These are phyloP conservation scores for Starmerella apis DNA, from an alignment of 805 yeast genomes.

Conservation along the genomic window DNA sequence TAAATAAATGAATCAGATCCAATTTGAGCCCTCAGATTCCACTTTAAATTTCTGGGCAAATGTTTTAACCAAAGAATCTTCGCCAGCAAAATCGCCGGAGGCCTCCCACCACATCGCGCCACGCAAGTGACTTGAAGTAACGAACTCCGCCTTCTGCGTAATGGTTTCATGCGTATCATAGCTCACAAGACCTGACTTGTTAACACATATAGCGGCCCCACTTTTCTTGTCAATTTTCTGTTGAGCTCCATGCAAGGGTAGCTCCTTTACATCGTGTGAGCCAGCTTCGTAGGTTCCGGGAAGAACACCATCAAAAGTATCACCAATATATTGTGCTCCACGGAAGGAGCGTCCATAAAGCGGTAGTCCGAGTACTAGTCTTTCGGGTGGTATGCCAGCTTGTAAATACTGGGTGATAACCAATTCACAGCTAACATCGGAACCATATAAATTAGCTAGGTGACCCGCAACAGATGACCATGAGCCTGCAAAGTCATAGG, in stretches of 20 bases:
- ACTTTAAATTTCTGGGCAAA: neutral
- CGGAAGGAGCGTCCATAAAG: constrained; percentile 59
- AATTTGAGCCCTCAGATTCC: neutral
- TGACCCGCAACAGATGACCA: constrained; percentile 57
- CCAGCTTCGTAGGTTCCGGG: constrained; percentile 37
- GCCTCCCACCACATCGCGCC: constrained; percentile 98
- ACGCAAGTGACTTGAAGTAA: constrained; percentile 41
- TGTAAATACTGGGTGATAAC: constrained; percentile 40
- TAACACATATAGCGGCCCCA: constrained; percentile 46
- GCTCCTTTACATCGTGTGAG: constrained; percentile 46
- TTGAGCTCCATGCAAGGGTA: constrained; percentile 39
- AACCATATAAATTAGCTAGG: constrained; percentile 59
- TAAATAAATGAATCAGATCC: neutral
- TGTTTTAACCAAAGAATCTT: neutral
- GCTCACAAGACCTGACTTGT: constrained; percentile 37
- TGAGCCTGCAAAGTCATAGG: constrained; percentile 75
- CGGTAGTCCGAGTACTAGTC: constrained; percentile 77
- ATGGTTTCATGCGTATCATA: constrained; percentile 58
- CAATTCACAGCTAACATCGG: constrained; percentile 39
- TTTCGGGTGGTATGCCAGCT: constrained; percentile 38
- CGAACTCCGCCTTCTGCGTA: constrained; percentile 49
- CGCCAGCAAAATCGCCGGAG: constrained; percentile 48
- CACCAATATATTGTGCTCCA: constrained; percentile 37
- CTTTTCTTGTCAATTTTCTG: constrained; percentile 46
- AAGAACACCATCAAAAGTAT: constrained; percentile 38